Conservation (phyloP, 2,329 filamentous ascomycete genomes). For the Fusarium phyllophilum region DNA sequence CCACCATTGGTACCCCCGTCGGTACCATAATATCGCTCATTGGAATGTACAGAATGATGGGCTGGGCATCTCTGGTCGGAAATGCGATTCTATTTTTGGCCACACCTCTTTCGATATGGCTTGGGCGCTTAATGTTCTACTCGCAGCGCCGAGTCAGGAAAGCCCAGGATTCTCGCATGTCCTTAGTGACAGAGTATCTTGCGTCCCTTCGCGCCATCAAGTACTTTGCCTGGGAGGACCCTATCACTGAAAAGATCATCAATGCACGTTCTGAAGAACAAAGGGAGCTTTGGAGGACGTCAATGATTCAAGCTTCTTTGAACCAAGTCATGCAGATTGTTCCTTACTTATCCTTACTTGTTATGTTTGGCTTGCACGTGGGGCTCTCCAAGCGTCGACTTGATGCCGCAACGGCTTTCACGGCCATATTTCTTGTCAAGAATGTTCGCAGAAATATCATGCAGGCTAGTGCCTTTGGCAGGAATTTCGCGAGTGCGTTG, state of each 20-base stretch:
- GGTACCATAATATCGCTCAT: constrained; percentile 60
- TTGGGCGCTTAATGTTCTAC: constrained; percentile 60
- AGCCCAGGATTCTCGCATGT: constrained; percentile 66
- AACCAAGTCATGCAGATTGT: constrained; percentile 63
- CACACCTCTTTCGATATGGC: constrained; percentile 60
- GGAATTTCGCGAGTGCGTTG: constrained; percentile 49
- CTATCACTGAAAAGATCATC: constrained; percentile 62
- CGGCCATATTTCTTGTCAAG: constrained; percentile 63
- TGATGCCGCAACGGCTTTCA: constrained; percentile 67
- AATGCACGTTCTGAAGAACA: constrained; percentile 62
- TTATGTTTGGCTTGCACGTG: constrained; percentile 65
- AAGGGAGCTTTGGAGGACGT: constrained; percentile 63
- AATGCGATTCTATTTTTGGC: constrained; percentile 58
- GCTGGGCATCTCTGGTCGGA: constrained; percentile 65
- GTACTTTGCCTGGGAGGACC: constrained; percentile 69
- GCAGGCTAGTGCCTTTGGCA: constrained; percentile 57
- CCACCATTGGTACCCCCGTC: constrained; percentile 56
- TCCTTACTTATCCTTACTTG: constrained; percentile 61
- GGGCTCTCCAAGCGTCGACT: constrained; percentile 58
- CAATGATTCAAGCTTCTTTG: constrained; percentile 58
- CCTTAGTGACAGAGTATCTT: constrained; percentile 67
- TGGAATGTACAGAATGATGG: constrained; percentile 65
- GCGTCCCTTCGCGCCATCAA: constrained; percentile 68
- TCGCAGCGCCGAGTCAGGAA: constrained; percentile 63
- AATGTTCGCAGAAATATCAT: constrained; percentile 63